Conservation (phyloP, 176 grass and related monocot species). For the Guadua angustifolia region DNA sequence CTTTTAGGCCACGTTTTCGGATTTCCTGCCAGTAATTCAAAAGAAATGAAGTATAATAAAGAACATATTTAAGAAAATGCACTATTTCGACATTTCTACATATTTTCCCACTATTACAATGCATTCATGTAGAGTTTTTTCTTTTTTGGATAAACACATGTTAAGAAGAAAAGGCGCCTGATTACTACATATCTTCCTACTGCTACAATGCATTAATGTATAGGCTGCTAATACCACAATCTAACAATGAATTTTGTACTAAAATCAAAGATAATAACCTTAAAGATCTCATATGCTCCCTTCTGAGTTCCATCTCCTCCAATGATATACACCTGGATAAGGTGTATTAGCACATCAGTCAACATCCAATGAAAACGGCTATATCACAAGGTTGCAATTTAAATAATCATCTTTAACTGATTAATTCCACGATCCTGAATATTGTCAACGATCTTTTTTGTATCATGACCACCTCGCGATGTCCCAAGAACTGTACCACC, state of each 20-base stretch:
- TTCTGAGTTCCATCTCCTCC: constrained; percentile 92
- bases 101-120: background rate
- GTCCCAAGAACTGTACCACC: constrained; percentile 93
- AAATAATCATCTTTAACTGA: constrained; percentile 63
- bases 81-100: too few species aligned
- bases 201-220: background rate
- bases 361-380: constrained; percentile 17
- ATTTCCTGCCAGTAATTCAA: constrained; percentile 66
- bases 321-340: constrained; percentile 78
- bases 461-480: constrained; percentile 95
- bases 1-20: constrained; percentile 73
- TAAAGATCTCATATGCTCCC: constrained; percentile 84
- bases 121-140: constrained; percentile 4
- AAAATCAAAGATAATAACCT: constrained; percentile 52
- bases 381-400: constrained; percentile 25
- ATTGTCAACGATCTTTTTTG: constrained; percentile 93
- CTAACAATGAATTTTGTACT: background rate
- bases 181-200: background rate
- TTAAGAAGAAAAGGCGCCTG: background rate
- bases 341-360: constrained; percentile 16
- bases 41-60: constrained; percentile 25
- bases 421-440: constrained; percentile 96
- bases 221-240: background rate
- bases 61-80: background rate
- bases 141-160: background rate